phyloP scores from a whole-genome alignment of 2,329 filamentous ascomycete genomes.

The Venturia effusa region DNA sequence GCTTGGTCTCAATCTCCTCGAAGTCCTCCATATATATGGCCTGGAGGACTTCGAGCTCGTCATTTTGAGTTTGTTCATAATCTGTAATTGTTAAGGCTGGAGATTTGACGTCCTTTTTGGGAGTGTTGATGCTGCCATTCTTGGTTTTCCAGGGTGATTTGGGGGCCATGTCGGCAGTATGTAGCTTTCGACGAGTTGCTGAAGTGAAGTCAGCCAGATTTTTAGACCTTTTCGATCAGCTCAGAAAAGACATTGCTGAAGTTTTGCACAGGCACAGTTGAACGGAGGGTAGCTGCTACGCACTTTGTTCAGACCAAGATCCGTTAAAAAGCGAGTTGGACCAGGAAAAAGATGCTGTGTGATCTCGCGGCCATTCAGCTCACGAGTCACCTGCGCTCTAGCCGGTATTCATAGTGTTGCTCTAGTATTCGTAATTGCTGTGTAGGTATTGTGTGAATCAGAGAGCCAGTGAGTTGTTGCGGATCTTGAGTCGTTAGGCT shows the following conservation, averaged over 20 bases:
- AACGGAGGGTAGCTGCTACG: background rate
- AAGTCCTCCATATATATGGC: slow-evolving; percentile 90
- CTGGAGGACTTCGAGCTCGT: slow-evolving; percentile 75
- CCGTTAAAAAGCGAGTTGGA: background rate
- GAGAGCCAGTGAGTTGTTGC: background rate
- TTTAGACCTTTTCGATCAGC: too few relatives aligned
- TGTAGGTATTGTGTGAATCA: slow-evolving; percentile 2
- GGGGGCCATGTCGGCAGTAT: slow-evolving; percentile 4
- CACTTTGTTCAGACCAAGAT: background rate
- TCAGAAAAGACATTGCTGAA: background rate
- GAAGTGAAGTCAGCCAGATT: background rate
- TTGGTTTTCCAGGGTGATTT: slow-evolving; percentile 8
- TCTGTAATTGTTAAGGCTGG: slow-evolving; percentile 31
- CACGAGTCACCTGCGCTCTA: background rate
- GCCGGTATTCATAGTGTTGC: background rate
- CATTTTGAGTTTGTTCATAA: slow-evolving; percentile 76
- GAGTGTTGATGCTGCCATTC: background rate
- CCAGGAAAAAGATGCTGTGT: background rate
- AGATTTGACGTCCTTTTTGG: background rate
- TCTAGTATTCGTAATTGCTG: background rate
- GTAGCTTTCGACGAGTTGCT: background rate
- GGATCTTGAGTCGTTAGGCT: background rate
- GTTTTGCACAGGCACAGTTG: background rate
- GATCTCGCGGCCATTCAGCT: background rate
- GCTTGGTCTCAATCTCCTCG: slow-evolving; percentile 53